These are phyloP conservation scores for Rutidosis leptorrhynchoides DNA, from an alignment of 129 eudicot species.

Conservation along the genomic window DNA sequence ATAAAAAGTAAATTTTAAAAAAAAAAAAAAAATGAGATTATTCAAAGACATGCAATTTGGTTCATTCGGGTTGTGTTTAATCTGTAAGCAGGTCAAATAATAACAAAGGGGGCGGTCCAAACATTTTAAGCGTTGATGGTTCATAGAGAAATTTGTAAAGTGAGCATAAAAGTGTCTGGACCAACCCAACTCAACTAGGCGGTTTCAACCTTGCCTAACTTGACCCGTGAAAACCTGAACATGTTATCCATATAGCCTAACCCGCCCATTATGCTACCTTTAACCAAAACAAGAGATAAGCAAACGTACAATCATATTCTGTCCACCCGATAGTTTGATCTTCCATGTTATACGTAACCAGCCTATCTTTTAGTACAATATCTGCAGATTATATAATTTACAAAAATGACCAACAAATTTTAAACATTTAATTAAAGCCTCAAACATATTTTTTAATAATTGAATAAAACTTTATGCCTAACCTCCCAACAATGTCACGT, in stretches of 20 bases:
- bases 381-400: conserved; percentile 40
- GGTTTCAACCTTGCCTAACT: background rate
- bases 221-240: background rate
- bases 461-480: conserved; percentile 16
- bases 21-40: background rate
- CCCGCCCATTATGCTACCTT: background rate
- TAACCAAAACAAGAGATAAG: background rate
- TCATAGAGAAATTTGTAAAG: background rate
- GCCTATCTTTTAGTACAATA: conserved; percentile 55
- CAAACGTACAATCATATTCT: conserved; percentile 60
- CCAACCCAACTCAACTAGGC: background rate
- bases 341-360: conserved; percentile 65
- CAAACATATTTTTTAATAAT: background rate
- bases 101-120: background rate
- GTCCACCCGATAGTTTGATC: conserved; percentile 80
- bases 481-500: conserved; percentile 78
- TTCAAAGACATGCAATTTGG: background rate
- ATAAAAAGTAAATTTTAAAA: conserved; percentile 2
- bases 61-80: background rate
- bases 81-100: background rate
- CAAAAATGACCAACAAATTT: background rate
- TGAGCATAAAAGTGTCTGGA: background rate
- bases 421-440: background rate
- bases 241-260: background rate
- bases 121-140: background rate